Percentiles rank a stretch among this genome's conserved stretches.
phyloP scores from a whole-genome alignment of 345 rosid genomes.

The Jatropha curcas region DNA sequence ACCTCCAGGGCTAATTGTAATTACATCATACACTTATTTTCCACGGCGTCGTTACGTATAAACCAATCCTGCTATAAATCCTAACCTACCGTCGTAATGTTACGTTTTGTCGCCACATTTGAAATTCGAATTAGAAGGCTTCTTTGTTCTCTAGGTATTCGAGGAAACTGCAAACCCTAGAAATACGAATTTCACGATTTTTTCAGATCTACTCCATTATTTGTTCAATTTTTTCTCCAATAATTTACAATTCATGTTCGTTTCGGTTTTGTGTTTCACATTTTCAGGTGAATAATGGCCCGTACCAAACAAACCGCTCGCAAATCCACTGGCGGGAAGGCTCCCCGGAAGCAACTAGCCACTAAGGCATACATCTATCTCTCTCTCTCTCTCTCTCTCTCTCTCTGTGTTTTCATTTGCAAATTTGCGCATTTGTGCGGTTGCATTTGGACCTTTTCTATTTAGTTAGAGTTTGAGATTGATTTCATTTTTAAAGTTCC shows the following conservation, averaged over 20 bases:
- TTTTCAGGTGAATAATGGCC: slow-evolving; percentile 44
- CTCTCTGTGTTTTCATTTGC: too few species aligned
- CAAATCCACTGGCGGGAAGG: slow-evolving; percentile 62
- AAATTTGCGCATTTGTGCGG: neutral
- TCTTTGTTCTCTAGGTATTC: slow-evolving; percentile 9
- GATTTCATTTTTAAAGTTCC: neutral
- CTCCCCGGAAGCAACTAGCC: slow-evolving; percentile 64
- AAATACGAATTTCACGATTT: neutral
- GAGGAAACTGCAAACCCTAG: neutral
- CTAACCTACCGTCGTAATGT: neutral
- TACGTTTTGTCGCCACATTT: neutral
- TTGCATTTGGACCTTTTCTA: neutral
- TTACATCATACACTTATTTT: neutral
- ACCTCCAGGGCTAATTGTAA: too few species aligned
- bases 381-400: neutral
- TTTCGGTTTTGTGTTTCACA: neutral
- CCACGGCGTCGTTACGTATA: neutral
- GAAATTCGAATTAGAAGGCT: slow-evolving; percentile 12
- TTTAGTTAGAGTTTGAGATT: neutral
- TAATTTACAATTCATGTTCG: neutral
- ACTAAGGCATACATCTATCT: slow-evolving; percentile 38
- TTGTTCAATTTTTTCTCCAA: neutral
- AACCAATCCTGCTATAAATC: neutral
- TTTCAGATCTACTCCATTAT: neutral
- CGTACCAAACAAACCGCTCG: slow-evolving; percentile 72